phyloP scores from a whole-genome alignment of 1,139 yeast species.

The Taphrina populina region DNA sequence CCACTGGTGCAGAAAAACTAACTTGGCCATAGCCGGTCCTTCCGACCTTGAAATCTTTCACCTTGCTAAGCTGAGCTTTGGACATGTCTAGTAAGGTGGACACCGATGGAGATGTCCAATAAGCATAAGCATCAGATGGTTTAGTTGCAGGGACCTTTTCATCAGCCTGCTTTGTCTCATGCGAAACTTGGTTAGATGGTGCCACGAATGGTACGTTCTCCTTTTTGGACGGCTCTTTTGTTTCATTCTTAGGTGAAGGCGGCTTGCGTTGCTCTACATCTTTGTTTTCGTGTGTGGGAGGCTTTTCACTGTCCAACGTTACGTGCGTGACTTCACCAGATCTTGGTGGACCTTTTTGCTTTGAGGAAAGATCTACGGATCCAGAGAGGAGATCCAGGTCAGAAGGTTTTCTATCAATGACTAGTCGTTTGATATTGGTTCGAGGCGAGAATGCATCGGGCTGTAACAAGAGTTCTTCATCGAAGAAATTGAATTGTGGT shows the following conservation, averaged over 20 bases:
- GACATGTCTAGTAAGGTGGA: slow-evolving; percentile 61
- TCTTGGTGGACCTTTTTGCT: slow-evolving; percentile 35
- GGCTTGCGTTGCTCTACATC: background rate
- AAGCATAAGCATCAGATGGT: slow-evolving; percentile 64
- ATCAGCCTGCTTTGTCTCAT: background rate
- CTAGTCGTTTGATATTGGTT: slow-evolving; percentile 56
- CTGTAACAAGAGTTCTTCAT: slow-evolving; percentile 64
- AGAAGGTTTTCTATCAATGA: slow-evolving; percentile 53
- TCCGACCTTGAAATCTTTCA: slow-evolving; percentile 73
- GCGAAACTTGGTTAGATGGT: background rate
- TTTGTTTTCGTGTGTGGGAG: background rate
- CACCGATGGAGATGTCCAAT: slow-evolving; percentile 81
- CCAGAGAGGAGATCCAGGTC: slow-evolving; percentile 41
- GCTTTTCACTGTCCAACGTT: background rate
- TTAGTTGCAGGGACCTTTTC: slow-evolving; percentile 45
- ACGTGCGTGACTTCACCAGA: slow-evolving; percentile 36
- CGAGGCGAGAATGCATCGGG: slow-evolving; percentile 74
- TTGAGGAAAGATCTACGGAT: slow-evolving; percentile 36
- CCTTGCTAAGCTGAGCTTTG: slow-evolving; percentile 61
- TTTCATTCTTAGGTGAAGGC: background rate
- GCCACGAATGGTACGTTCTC: background rate
- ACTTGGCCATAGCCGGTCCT: slow-evolving; percentile 74
- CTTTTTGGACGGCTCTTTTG: background rate
- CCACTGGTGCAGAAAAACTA: slow-evolving; percentile 77
- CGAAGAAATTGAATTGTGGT: slow-evolving; percentile 33